Conservation (phyloP, 1,284 basidiomycete genomes). For the Ustilago xerochloae region DNA sequence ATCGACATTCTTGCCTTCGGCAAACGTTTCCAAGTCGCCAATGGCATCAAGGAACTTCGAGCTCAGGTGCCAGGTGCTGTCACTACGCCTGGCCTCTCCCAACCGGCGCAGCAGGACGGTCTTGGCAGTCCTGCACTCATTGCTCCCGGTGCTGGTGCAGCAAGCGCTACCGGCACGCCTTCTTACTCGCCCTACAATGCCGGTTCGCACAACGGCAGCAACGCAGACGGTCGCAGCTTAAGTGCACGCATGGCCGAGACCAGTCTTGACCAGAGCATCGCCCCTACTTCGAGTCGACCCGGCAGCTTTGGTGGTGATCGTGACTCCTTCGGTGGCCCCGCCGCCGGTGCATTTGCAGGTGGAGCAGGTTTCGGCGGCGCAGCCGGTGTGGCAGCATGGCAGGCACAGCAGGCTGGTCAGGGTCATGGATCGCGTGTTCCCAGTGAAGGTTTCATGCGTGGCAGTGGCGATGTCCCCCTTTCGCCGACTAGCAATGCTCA, state of each 20-base stretch:
- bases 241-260: constrained; percentile 38
- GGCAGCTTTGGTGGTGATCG: constrained; percentile 34
- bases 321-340: constrained; percentile 25
- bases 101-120: constrained; percentile 18
- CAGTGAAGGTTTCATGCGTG: constrained; percentile 34
- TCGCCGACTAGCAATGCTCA: constrained; percentile 25
- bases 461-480: constrained; percentile 31
- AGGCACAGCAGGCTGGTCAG: constrained; percentile 52
- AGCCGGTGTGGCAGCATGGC: constrained; percentile 47
- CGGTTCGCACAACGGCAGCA: constrained; percentile 43
- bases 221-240: constrained; percentile 42
- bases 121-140: constrained; percentile 43
- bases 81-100: constrained; percentile 16
- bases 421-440: constrained; percentile 19
- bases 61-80: constrained; percentile 29
- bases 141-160: constrained; percentile 15
- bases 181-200: constrained; percentile 30
- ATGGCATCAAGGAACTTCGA: constrained; percentile 89
- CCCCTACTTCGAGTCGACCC: constrained; percentile 30
- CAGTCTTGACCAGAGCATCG: constrained; percentile 40
- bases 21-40: constrained; percentile 90
- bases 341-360: constrained; percentile 4
- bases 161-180: constrained; percentile 18
- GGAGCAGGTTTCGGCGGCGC: constrained; percentile 31
- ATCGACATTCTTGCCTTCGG: constrained; percentile 94